Conservation (phyloP, 2,329 filamentous ascomycete genomes). For the Beauveria medogensis region DNA sequence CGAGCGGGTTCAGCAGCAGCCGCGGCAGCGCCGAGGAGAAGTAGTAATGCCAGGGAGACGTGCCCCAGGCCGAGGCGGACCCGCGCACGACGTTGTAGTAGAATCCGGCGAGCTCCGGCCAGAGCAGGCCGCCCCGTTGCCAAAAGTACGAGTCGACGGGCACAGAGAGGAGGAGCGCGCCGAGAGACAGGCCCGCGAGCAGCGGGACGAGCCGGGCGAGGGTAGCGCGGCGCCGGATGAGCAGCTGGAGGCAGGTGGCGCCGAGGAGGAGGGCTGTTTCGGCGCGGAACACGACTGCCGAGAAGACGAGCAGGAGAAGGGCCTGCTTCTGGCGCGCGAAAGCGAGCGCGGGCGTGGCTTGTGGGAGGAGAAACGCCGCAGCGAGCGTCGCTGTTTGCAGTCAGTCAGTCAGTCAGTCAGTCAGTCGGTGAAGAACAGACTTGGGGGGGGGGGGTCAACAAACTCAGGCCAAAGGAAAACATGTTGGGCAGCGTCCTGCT, state of each 20-base stretch:
- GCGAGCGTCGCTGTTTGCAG: constrained; percentile 54
- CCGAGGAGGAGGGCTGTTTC: constrained; percentile 77
- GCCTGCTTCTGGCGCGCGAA: constrained; percentile 50
- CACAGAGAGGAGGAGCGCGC: constrained; percentile 62
- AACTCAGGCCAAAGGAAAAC: constrained; percentile 85
- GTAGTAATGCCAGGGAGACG: constrained; percentile 79
- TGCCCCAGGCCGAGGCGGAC: constrained; percentile 80
- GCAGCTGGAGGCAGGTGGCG: constrained; percentile 56
- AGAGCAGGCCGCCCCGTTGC: constrained; percentile 60
- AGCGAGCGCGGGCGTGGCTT: constrained; percentile 19
- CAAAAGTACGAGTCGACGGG: constrained; percentile 88
- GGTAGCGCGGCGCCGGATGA: constrained; percentile 46
- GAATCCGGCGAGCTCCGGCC: constrained; percentile 87
- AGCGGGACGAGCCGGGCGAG: constrained; percentile 54
- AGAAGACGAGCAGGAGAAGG: constrained; percentile 67
- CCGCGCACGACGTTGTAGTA: constrained; percentile 84
- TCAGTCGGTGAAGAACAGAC: neutral
- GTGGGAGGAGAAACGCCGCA: constrained; percentile 38
- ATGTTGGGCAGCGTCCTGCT: constrained; percentile 90
- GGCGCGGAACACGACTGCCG: constrained; percentile 79
- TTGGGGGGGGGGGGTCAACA: constrained; percentile 24
- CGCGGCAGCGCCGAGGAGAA: constrained; percentile 73
- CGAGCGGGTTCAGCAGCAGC: constrained; percentile 72
- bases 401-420: neutral
- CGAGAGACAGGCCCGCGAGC: constrained; percentile 54